Conservation (phyloP, 2,329 filamentous ascomycete species). For the Aspergillus sp. region DNA sequence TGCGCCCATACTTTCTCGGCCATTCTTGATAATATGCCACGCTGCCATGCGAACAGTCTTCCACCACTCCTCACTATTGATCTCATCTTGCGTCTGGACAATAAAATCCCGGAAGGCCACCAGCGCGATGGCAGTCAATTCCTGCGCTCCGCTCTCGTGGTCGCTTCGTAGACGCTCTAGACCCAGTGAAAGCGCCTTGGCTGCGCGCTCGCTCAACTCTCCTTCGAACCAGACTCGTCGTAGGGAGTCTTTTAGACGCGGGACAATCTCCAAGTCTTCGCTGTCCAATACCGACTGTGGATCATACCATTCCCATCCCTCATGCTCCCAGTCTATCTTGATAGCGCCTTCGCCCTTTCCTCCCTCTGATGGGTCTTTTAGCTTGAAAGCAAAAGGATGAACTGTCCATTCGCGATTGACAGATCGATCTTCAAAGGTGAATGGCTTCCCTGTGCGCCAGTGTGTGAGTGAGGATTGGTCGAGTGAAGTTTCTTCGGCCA, state of each 20-base stretch:
- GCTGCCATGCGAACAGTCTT: conserved; percentile 55
- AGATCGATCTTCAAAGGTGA: conserved; percentile 56
- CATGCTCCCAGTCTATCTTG: conserved; percentile 63
- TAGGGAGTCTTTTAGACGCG: conserved; percentile 59
- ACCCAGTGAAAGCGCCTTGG: conserved; percentile 48
- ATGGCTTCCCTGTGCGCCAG: conserved; percentile 61
- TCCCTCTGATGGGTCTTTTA: conserved; percentile 41
- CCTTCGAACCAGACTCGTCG: conserved; percentile 62
- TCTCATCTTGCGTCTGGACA: conserved; percentile 21
- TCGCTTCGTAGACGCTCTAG: conserved; percentile 56
- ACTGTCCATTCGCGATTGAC: conserved; percentile 63
- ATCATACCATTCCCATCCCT: conserved; percentile 59
- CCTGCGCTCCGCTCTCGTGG: conserved; percentile 60
- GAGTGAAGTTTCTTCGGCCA: conserved; percentile 63
- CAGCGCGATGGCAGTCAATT: conserved; percentile 59
- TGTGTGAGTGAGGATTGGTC: conserved; percentile 50
- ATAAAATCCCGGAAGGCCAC: conserved; percentile 51
- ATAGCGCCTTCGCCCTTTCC: conserved; percentile 50
- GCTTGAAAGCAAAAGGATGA: conserved; percentile 59
- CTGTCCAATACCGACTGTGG: conserved; percentile 53
- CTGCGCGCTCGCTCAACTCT: conserved; percentile 51
- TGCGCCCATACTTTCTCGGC: conserved; percentile 66
- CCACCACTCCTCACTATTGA: conserved; percentile 54
- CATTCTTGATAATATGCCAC: conserved; percentile 67
- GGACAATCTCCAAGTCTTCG: conserved; percentile 55